Evolutionary conservation across 2,329 filamentous ascomycete genomes (phyloP).

Genomic region (Calonectria pseudoturangicola): DNA sequence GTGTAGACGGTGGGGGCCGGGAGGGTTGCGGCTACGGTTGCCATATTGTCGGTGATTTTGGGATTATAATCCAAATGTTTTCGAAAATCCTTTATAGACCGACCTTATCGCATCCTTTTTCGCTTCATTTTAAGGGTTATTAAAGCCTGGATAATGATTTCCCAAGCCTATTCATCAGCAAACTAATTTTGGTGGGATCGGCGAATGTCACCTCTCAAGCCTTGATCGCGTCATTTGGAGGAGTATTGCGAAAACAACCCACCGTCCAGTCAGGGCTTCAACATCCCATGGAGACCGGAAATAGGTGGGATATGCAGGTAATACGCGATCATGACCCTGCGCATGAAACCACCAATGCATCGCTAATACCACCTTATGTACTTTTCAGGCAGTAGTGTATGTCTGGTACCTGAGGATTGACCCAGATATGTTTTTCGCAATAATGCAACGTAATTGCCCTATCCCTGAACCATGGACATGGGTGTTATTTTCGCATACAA

Average conservation of each 20-base stretch:
- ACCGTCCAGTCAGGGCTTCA: neutral
- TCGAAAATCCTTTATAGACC: neutral
- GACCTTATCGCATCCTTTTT: neutral
- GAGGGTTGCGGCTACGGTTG: neutral
- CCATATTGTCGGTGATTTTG: neutral
- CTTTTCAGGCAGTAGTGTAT: neutral
- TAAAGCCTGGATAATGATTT: neutral
- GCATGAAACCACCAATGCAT: neutral
- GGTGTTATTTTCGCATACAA: neutral
- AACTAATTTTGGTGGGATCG: conserved; percentile 4
- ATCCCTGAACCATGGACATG: neutral
- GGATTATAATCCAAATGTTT: neutral
- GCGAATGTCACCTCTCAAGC: neutral
- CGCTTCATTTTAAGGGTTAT: neutral
- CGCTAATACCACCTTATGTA: neutral
- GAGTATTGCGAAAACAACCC: neutral
- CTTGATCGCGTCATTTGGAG: neutral
- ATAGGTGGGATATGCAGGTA: conserved; percentile 10
- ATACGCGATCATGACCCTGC: conserved; percentile 8
- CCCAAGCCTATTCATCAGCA: neutral
- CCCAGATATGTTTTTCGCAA: neutral
- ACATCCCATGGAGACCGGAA: conserved; percentile 1
- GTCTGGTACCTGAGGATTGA: neutral
- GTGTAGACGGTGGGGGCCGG: neutral
- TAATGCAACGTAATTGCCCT: conserved; percentile 9